Evolutionary conservation across 1,139 yeast genomes (phyloP).

Genomic region (Taphrina populina): DNA sequence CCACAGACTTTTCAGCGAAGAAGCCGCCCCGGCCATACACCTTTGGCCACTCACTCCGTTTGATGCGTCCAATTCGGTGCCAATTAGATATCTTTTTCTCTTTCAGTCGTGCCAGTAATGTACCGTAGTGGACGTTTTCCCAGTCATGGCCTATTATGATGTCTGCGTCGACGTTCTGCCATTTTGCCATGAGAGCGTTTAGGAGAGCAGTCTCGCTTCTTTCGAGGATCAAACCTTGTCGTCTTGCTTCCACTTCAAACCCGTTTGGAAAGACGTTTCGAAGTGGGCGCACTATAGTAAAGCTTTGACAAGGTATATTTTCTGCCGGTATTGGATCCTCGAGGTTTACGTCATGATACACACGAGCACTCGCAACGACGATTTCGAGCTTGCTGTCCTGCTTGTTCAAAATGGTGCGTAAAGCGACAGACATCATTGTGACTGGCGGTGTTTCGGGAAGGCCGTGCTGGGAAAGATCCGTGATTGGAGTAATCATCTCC

Average conservation of each 20-base stretch:
- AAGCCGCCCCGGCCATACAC: conserved; percentile 51
- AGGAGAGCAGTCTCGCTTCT: conserved; percentile 74
- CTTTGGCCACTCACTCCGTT: conserved; percentile 68
- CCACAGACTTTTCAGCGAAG: conserved; percentile 59
- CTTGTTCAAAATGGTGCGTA: conserved; percentile 75
- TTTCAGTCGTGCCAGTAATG: conserved; percentile 76
- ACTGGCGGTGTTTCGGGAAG: conserved; percentile 58
- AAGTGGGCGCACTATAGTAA: conserved; percentile 73
- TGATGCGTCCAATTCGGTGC: conserved; percentile 82
- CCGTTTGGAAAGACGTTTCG: conserved; percentile 70
- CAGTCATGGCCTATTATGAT: conserved; percentile 83
- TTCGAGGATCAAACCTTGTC: conserved; percentile 52
- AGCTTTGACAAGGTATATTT: conserved; percentile 43
- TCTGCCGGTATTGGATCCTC: conserved; percentile 42
- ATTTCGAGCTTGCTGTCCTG: conserved; percentile 79
- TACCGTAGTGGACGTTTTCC: conserved; percentile 75
- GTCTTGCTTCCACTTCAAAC: conserved; percentile 56
- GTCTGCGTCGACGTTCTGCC: conserved; percentile 82
- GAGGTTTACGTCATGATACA: conserved; percentile 50
- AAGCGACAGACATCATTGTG: conserved; percentile 69
- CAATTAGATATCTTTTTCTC: conserved; percentile 71
- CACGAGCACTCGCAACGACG: conserved; percentile 74
- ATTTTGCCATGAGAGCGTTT: conserved; percentile 67
- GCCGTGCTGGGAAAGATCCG: conserved; percentile 51
- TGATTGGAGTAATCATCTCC: conserved; percentile 49